These are phyloP conservation scores for Beauveria asiatica DNA, from an alignment of 2,329 filamentous ascomycete species.

Conservation along the genomic window DNA sequence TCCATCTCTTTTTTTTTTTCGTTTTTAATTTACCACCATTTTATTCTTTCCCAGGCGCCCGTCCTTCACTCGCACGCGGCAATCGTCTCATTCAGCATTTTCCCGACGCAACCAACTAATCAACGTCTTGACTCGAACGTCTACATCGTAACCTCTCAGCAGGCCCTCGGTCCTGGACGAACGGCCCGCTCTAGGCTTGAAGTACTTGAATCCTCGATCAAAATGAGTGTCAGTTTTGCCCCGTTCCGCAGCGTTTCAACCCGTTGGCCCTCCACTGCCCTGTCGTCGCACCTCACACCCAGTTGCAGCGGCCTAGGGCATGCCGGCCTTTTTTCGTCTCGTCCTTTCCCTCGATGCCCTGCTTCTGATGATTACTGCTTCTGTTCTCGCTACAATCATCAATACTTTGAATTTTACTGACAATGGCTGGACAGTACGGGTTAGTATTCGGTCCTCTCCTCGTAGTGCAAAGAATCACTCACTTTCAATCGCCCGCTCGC, in stretches of 20 bases:
- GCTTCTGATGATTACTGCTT: too few relatives aligned
- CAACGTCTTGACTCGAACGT: neutral
- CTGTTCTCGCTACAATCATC: neutral
- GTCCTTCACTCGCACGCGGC: neutral
- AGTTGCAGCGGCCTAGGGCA: neutral
- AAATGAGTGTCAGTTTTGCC: conserved; percentile 24
- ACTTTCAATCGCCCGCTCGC: neutral
- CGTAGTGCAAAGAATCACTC: neutral
- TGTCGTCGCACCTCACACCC: neutral
- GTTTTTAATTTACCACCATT: neutral
- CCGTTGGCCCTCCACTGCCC: conserved; percentile 9
- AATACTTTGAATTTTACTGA: conserved; percentile 17
- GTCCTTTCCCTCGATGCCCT: conserved; percentile 13
- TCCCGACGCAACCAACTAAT: neutral
- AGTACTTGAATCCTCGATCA: conserved; percentile 11
- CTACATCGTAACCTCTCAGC: neutral
- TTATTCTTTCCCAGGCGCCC: neutral
- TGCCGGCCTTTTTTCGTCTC: conserved; percentile 13
- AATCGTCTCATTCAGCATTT: neutral
- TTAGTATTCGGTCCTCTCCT: conserved; percentile 27
- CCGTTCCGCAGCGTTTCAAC: conserved; percentile 16
- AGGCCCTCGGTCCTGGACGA: neutral
- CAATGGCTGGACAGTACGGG: conserved; percentile 41
- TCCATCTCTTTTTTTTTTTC: conserved; percentile 1
- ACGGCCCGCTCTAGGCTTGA: conserved; percentile 2